Evolutionary conservation across 2,329 filamentous ascomycete species (phyloP).

Genomic region (Aureobasidium leucospermi): DNA sequence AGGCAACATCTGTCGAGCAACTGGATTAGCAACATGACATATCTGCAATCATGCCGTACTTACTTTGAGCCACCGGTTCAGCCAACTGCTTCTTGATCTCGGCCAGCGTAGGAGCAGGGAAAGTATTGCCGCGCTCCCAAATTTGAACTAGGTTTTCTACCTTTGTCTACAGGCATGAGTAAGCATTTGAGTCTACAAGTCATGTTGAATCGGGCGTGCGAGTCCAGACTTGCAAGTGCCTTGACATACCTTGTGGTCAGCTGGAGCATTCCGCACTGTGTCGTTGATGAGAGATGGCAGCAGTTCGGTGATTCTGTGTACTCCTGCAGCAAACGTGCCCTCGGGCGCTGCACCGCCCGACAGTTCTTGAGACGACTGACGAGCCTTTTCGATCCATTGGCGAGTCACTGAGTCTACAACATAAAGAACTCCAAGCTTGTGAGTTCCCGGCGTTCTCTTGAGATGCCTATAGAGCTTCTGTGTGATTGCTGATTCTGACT

Average conservation of each 20-base stretch:
- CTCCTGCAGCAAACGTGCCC: constrained; percentile 89
- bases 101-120: constrained; percentile 70
- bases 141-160: constrained; percentile 94
- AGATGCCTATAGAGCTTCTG: constrained; percentile 97
- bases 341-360: constrained; percentile 74
- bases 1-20: constrained; percentile 18
- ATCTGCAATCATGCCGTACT: neutral
- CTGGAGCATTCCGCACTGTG: constrained; percentile 77
- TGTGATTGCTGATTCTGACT: constrained; percentile 92
- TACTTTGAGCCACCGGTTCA: constrained; percentile 41
- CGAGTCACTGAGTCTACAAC: constrained; percentile 99
- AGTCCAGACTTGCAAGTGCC: constrained; percentile 7
- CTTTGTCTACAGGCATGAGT: constrained; percentile 63
- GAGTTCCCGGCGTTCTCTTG: constrained; percentile 86
- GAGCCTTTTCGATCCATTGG: constrained; percentile 96
- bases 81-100: constrained; percentile 77
- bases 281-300: constrained; percentile 93
- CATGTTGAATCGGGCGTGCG: neutral
- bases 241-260: constrained; percentile 91
- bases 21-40: neutral
- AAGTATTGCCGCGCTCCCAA: constrained; percentile 93
- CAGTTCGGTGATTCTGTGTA: constrained; percentile 92
- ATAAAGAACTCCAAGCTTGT: constrained; percentile 98
- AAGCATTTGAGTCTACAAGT: neutral
- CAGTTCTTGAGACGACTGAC: constrained; percentile 67